Percentiles rank a stretch among this genome's conserved stretches.
phyloP scores from a whole-genome alignment of 768 basidiomycete species.

The Boletus rex-veris region DNA sequence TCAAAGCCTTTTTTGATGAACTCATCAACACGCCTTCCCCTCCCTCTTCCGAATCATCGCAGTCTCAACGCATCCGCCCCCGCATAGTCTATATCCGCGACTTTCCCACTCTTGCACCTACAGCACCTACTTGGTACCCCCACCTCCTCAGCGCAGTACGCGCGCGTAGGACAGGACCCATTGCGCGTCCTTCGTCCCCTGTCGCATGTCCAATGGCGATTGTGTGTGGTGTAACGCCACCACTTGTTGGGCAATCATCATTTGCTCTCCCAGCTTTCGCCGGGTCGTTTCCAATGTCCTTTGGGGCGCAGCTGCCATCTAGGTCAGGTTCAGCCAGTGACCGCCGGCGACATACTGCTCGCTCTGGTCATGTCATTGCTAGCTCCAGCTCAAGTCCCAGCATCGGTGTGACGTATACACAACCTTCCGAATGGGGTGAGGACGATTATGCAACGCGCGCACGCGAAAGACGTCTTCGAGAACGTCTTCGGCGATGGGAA shows the following conservation, averaged over 20 bases:
- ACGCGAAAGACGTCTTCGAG: slow-evolving; percentile 68
- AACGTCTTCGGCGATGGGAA: slow-evolving; percentile 74
- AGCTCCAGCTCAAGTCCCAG: slow-evolving; percentile 35
- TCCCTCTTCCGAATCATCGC: slow-evolving; percentile 24
- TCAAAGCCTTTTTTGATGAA: slow-evolving; percentile 73
- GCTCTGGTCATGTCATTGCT: slow-evolving; percentile 23
- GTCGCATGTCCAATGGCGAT: slow-evolving; percentile 73
- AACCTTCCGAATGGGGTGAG: slow-evolving; percentile 56
- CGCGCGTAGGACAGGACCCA: slow-evolving; percentile 63
- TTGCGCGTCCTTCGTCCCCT: slow-evolving; percentile 56
- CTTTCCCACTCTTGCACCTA: slow-evolving; percentile 68
- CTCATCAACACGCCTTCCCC: slow-evolving; percentile 60
- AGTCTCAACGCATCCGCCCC: slow-evolving; percentile 38
- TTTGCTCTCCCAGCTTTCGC: slow-evolving; percentile 6
- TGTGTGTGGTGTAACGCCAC: slow-evolving; percentile 82
- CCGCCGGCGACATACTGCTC: slow-evolving; percentile 18
- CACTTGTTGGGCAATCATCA: slow-evolving; percentile 52
- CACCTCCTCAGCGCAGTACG: slow-evolving; percentile 76
- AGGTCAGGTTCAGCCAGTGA: not conserved
- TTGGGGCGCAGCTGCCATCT: slow-evolving; percentile 13
- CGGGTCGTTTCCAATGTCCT: slow-evolving; percentile 10
- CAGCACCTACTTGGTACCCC: slow-evolving; percentile 77
- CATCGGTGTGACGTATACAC: not conserved
- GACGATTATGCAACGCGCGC: slow-evolving; percentile 61
- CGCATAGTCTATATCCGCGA: slow-evolving; percentile 85